Percentiles rank a stretch among this genome's conserved stretches.
Conservation (phyloP, 2,329 filamentous ascomycete genomes). For the Alternaria sp. region DNA sequence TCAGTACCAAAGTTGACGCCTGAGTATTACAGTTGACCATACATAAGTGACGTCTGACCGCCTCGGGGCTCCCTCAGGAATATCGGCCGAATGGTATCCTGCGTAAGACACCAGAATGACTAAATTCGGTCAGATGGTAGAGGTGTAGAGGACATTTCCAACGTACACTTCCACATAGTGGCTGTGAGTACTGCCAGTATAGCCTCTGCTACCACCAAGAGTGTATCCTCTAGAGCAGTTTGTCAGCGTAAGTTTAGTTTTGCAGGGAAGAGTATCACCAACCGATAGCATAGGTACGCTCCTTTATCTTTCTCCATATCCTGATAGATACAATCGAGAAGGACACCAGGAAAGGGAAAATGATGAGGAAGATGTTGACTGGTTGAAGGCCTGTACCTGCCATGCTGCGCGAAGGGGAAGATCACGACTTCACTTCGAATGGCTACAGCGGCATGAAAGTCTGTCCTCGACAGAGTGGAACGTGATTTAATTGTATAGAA, state of each 20-base stretch:
- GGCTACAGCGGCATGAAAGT: too few relatives aligned
- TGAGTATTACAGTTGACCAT: neutral
- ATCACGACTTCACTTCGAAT: too few relatives aligned
- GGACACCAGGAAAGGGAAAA: conserved; percentile 7
- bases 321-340: conserved; percentile 3
- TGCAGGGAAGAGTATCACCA: neutral
- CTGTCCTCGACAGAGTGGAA: too few relatives aligned
- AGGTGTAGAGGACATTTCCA: neutral
- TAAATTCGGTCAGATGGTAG: neutral
- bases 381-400: conserved; percentile 8
- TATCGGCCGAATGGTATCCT: conserved; percentile 2
- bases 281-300: conserved; percentile 5
- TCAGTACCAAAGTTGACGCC: neutral
- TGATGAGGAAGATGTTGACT: conserved; percentile 6
- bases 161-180: neutral
- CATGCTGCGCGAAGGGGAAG: neutral
- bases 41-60: neutral
- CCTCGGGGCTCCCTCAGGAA: conserved; percentile 8
- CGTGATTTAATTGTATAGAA: too few relatives aligned
- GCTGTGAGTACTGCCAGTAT: neutral
- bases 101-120: conserved; percentile 1
- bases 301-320: conserved; percentile 4
- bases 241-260: neutral
- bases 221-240: neutral
- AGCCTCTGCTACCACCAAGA: neutral